These are phyloP conservation scores for Fusarium cyanostomum DNA, from an alignment of 2,329 filamentous ascomycete genomes.

Conservation along the genomic window DNA sequence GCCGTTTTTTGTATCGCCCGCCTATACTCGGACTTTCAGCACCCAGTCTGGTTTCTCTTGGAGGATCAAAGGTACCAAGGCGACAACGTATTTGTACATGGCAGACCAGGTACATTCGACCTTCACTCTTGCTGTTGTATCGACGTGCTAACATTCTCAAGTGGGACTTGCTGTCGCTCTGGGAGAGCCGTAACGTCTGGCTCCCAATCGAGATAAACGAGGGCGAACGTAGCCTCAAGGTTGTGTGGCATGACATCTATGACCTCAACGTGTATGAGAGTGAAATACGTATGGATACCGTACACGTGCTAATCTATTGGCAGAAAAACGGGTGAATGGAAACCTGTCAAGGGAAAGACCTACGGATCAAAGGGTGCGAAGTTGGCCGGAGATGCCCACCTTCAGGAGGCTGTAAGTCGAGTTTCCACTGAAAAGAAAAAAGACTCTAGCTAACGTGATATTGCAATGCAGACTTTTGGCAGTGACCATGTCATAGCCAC, in stretches of 20 bases:
- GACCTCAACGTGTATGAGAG: conserved; percentile 58
- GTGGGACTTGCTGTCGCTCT: conserved; percentile 62
- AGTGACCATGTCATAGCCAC: conserved; percentile 57
- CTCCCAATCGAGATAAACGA: conserved; percentile 63
- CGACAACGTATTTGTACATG: conserved; percentile 60
- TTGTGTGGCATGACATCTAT: conserved; percentile 64
- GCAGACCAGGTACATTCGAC: conserved; percentile 50
- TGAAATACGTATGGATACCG: too few species aligned
- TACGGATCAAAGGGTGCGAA: conserved; percentile 57
- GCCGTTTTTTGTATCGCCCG: conserved; percentile 58
- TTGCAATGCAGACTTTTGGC: conserved; percentile 51
- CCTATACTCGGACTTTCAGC: conserved; percentile 61
- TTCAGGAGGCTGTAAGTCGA: conserved; percentile 57
- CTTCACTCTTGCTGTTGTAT: fast-evolving
- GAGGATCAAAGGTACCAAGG: conserved; percentile 55
- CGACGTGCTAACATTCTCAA: neutral
- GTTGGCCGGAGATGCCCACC: conserved; percentile 54
- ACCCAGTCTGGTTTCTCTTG: conserved; percentile 62
- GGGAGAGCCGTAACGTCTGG: conserved; percentile 66
- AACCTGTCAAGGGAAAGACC: conserved; percentile 56
- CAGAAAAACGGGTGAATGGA: conserved; percentile 58
- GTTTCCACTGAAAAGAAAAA: fast-evolving
- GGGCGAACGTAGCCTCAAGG: conserved; percentile 55
- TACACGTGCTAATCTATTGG: neutral
- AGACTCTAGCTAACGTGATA: neutral